Conservation (phyloP, 192 early-diverging fungal species). For the Podila verticillata region DNA sequence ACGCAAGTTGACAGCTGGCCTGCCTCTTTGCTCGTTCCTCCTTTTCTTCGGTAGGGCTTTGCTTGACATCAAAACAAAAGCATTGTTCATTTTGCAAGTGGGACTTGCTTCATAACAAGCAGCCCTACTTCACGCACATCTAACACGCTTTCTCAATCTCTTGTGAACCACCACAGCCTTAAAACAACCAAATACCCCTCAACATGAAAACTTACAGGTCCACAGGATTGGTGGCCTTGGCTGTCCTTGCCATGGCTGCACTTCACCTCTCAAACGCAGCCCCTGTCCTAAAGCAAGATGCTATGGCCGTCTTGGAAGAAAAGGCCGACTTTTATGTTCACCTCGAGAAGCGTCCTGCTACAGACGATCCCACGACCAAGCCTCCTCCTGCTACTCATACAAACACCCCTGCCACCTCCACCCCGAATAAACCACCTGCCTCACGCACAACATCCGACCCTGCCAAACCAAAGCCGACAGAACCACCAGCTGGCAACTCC, state of each 20-base stretch:
- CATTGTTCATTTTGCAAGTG: too few species aligned
- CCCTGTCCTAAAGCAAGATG: not conserved
- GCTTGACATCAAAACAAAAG: too few species aligned
- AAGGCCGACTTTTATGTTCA: not conserved
- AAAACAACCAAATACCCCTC: not conserved
- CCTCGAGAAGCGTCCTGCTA: not conserved
- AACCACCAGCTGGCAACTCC: not conserved
- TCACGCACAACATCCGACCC: too few species aligned
- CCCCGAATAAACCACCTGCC: too few species aligned
- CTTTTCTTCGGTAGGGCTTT: not conserved
- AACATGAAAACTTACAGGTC: constrained; percentile 26
- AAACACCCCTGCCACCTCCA: not conserved
- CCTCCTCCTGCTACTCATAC: not conserved
- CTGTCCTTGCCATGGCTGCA: constrained; percentile 10
- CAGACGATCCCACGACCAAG: not conserved
- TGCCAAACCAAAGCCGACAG: too few species aligned
- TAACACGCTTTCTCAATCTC: too few species aligned
- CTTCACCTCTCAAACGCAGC: too few species aligned
- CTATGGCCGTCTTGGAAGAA: constrained; percentile 8
- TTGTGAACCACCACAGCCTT: not conserved
- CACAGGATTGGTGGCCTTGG: not conserved
- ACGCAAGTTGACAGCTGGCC: constrained; percentile 49
- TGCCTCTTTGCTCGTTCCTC: constrained; percentile 13
- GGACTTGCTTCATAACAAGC: too few species aligned
- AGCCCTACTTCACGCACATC: too few species aligned